Percentiles rank a stretch among this genome's conserved stretches.
These are phyloP conservation scores for Stachybotrys elegans DNA, from an alignment of 2,329 filamentous ascomycete species.

Conservation along the genomic window DNA sequence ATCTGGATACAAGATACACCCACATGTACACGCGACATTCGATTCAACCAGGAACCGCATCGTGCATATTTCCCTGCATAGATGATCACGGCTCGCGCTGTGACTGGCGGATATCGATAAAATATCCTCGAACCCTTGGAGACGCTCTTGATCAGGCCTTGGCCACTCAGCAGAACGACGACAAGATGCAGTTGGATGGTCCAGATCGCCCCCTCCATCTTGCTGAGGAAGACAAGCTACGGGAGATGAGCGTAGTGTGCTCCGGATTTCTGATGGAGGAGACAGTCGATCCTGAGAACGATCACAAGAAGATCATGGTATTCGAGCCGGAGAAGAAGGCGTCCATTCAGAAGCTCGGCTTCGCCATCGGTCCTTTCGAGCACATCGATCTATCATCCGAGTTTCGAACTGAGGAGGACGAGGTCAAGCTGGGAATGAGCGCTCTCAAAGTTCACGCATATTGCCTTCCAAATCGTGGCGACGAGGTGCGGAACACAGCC, in stretches of 20 bases:
- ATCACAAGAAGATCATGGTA: slow-evolving; percentile 79
- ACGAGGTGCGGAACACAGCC: slow-evolving; percentile 83
- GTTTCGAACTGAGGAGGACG: slow-evolving; percentile 84
- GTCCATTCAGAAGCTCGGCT: slow-evolving; percentile 84
- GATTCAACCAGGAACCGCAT: slow-evolving; percentile 71
- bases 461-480: slow-evolving; percentile 75
- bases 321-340: slow-evolving; percentile 74
- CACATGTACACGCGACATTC: slow-evolving; percentile 88
- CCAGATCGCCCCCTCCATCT: slow-evolving; percentile 39
- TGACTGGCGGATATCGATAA: slow-evolving; percentile 84
- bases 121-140: slow-evolving; percentile 78
- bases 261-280: slow-evolving; percentile 88
- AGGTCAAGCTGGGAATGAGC: slow-evolving; percentile 83
- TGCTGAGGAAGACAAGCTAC: slow-evolving; percentile 73
- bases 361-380: slow-evolving; percentile 92
- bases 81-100: slow-evolving; percentile 79
- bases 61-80: slow-evolving; percentile 87
- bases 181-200: slow-evolving; percentile 34
- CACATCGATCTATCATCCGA: slow-evolving; percentile 80
- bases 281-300: slow-evolving; percentile 67
- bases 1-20: slow-evolving; percentile 76
- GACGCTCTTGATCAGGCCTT: slow-evolving; percentile 58
- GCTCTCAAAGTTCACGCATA: slow-evolving; percentile 88
- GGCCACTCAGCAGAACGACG: slow-evolving; percentile 33
- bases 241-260: slow-evolving; percentile 87